These are phyloP conservation scores for Plasmodium billcollinsi DNA, from an alignment of 169 alveolate genomes.

Conservation along the genomic window DNA sequence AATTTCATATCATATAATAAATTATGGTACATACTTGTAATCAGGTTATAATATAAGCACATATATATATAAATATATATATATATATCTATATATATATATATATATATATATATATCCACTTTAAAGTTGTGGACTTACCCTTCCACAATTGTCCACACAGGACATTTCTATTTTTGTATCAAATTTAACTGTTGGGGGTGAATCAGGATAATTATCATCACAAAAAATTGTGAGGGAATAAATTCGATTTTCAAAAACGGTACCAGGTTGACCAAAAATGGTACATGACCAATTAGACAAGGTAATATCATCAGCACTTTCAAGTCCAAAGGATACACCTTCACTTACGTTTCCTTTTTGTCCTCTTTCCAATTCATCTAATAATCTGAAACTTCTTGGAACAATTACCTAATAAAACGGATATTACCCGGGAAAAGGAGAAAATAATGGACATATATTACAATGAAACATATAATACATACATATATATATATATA, in stretches of 20 bases:
- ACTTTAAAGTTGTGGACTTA: constrained; percentile 28
- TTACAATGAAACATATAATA: not conserved
- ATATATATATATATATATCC: no score
- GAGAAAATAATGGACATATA: not conserved
- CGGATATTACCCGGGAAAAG: not conserved
- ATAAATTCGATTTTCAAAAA: constrained; percentile 96
- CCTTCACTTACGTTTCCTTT: constrained; percentile 97
- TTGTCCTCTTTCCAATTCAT: constrained; percentile 98
- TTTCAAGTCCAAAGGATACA: constrained; percentile 95
- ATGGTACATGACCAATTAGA: constrained; percentile 96
- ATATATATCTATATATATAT: no score
- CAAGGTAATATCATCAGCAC: constrained; percentile 95
- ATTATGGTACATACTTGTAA: no score
- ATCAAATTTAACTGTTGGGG: constrained; percentile 96
- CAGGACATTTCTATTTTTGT: constrained; percentile 94
- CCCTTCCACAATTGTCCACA: constrained; percentile 92
- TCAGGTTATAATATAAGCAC: no score
- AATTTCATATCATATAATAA: constrained; percentile 69
- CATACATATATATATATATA: not conserved
- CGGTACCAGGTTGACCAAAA: constrained; percentile 95
- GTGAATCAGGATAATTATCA: constrained; percentile 95
- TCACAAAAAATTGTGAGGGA: constrained; percentile 95
- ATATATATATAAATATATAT: no score
- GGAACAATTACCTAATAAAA: constrained; percentile 92
- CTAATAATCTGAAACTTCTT: constrained; percentile 97